A percentile compares a stretch with the other conserved stretches of the same genome.
phyloP scores from a whole-genome alignment of 495 filamentous ascomycete species.

The Geoglossum glabrum region DNA sequence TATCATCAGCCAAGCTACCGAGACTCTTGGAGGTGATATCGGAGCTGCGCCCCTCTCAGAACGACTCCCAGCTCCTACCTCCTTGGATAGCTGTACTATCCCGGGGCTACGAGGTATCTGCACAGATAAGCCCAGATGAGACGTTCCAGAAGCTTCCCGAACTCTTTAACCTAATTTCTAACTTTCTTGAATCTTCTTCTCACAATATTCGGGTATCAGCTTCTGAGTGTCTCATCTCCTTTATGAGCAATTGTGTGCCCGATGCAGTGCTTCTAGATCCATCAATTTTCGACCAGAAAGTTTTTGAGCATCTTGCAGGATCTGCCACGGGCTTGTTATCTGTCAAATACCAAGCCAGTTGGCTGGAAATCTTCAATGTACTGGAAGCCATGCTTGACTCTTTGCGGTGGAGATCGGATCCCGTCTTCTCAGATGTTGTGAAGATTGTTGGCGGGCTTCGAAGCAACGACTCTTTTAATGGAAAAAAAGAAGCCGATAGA shows the following conservation, averaged over 20 bases:
- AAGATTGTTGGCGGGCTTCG: slow-evolving; percentile 71
- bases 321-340: slow-evolving; percentile 50
- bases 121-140: slow-evolving; percentile 64
- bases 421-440: slow-evolving; percentile 52
- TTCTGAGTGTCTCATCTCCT: slow-evolving; percentile 84
- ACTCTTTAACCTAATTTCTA: slow-evolving; percentile 53
- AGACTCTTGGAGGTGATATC: slow-evolving; percentile 68
- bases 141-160: slow-evolving; percentile 76
- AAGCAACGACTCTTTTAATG: slow-evolving; percentile 69
- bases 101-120: slow-evolving; percentile 80
- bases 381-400: slow-evolving; percentile 70
- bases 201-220: slow-evolving; percentile 85
- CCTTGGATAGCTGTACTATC: slow-evolving; percentile 93
- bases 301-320: slow-evolving; percentile 52
- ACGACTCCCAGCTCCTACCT: slow-evolving; percentile 79
- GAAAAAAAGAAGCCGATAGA: slow-evolving; percentile 84
- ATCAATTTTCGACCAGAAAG: slow-evolving; percentile 72
- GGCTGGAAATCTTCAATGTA: slow-evolving; percentile 88
- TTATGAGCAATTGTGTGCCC: slow-evolving; percentile 74
- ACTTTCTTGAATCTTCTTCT: slow-evolving; percentile 66
- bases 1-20: slow-evolving; percentile 73
- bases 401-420: slow-evolving; percentile 64
- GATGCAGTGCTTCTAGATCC: slow-evolving; percentile 60
- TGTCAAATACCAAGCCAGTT: slow-evolving; percentile 81
- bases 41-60: slow-evolving; percentile 72